phyloP scores from a whole-genome alignment of 345 rosid genomes.

The Schrenkiella parvula region DNA sequence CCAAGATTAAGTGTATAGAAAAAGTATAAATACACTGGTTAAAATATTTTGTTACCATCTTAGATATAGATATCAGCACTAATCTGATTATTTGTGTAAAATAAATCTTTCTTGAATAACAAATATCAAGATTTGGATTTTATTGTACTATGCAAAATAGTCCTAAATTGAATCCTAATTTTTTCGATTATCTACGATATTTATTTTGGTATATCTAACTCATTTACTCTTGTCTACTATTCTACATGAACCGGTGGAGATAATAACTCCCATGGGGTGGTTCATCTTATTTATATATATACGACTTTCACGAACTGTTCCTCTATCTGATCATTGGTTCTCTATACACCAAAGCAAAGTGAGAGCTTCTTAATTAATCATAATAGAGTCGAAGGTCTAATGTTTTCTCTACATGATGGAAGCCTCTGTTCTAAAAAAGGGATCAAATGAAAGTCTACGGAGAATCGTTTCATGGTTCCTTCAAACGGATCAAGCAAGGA shows the following conservation, averaged over 20 bases:
- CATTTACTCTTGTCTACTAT: constrained; percentile 30
- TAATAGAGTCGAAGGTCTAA: background rate
- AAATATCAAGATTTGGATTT: constrained; percentile 5
- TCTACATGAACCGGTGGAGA: constrained; percentile 29
- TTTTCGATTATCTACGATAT: constrained; percentile 13
- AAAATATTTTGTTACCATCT: background rate
- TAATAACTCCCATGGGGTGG: constrained; percentile 18
- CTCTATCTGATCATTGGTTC: constrained; percentile 23
- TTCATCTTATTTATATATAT: constrained; percentile 14
- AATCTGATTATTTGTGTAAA: background rate
- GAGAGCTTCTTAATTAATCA: constrained; percentile 3
- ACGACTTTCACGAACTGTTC: background rate
- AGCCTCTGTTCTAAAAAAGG: constrained; percentile 17
- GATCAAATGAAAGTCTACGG: constrained; percentile 4
- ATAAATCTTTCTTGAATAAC: constrained; percentile 2
- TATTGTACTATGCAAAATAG: constrained; percentile 4
- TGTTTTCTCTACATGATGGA: constrained; percentile 21
- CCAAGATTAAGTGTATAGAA: background rate
- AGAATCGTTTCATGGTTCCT: constrained; percentile 28
- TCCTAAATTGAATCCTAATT: background rate
- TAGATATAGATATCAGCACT: background rate
- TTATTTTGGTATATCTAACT: constrained; percentile 32
- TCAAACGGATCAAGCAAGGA: constrained; percentile 18
- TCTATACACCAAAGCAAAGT: constrained; percentile 16
- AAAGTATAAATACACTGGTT: background rate